Percentiles rank a stretch among this genome's conserved stretches.
phyloP scores from a whole-genome alignment of 164 flowering plant species.

The Liquidambar formosana region DNA sequence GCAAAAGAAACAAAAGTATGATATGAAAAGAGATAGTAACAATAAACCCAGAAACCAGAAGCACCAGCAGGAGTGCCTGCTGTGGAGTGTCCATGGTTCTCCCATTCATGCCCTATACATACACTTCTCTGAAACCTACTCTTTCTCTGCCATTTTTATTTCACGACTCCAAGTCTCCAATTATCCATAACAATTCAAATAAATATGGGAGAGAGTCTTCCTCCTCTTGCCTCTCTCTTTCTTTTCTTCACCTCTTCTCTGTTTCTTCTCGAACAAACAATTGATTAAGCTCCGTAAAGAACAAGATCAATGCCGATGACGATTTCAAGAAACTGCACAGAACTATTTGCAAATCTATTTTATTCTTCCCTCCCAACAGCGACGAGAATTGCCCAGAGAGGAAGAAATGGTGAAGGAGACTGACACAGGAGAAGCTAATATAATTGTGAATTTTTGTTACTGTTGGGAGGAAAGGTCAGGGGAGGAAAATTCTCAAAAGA shows the following conservation, averaged over 20 bases:
- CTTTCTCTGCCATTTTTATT: slow-evolving; percentile 54
- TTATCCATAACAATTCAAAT: slow-evolving; percentile 62
- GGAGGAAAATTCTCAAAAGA: slow-evolving; percentile 65
- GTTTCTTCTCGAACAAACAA: not conserved
- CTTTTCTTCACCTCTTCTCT: slow-evolving; percentile 11
- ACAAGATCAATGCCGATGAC: not conserved
- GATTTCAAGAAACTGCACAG: not conserved
- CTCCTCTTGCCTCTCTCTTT: slow-evolving; percentile 29
- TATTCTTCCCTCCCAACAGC: slow-evolving; percentile 15
- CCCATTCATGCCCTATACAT: slow-evolving; percentile 54
- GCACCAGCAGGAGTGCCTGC: slow-evolving; percentile 24
- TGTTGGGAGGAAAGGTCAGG: slow-evolving; percentile 28
- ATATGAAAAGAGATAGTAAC: slow-evolving; percentile 32
- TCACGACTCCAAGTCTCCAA: slow-evolving; percentile 51
- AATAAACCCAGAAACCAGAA: slow-evolving; percentile 45
- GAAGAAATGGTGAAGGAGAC: slow-evolving; percentile 18
- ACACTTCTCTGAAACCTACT: slow-evolving; percentile 62
- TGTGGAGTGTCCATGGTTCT: slow-evolving; percentile 20
- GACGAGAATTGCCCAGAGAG: slow-evolving; percentile 32
- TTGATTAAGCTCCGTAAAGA: not conserved
- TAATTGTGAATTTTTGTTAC: slow-evolving; percentile 7
- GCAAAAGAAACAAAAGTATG: slow-evolving; percentile 43
- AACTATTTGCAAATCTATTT: slow-evolving; percentile 1
- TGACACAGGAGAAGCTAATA: slow-evolving; percentile 10
- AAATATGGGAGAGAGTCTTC: slow-evolving; percentile 56